Conservation (phyloP, 148 eudicot species). For the Polygonum maritimum region DNA sequence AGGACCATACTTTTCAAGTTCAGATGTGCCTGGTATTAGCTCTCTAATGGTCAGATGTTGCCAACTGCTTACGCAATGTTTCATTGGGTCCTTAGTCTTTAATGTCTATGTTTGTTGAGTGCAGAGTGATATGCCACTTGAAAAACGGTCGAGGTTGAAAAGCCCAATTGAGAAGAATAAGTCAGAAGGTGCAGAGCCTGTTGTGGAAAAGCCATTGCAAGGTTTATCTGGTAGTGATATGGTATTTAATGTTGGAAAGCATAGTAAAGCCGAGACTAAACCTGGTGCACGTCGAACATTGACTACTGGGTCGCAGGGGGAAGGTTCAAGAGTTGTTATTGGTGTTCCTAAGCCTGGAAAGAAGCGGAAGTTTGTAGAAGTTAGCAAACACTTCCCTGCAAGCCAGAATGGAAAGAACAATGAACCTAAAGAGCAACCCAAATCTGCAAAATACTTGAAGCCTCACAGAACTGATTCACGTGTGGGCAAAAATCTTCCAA, state of each 20-base stretch:
- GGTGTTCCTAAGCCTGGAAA: constrained; percentile 91
- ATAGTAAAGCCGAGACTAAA: constrained; percentile 34
- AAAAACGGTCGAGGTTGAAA: constrained; percentile 57
- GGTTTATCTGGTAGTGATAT: constrained; percentile 52
- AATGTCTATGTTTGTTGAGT: background rate
- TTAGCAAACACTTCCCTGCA: constrained; percentile 77
- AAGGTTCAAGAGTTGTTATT: constrained; percentile 59
- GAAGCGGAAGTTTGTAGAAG: constrained; percentile 85
- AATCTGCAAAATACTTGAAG: constrained; percentile 38
- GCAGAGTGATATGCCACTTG: constrained; percentile 69
- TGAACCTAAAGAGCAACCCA: constrained; percentile 35
- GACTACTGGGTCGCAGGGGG: constrained; percentile 62
- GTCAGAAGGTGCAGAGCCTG: constrained; percentile 23
- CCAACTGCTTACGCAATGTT: background rate
- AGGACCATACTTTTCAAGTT: constrained; percentile 10
- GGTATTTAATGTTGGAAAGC: constrained; percentile 58
- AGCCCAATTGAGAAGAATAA: constrained; percentile 22
- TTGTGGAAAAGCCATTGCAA: constrained; percentile 24
- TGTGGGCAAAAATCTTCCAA: constrained; percentile 40
- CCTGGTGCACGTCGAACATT: constrained; percentile 36
- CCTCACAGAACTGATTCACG: constrained; percentile 57
- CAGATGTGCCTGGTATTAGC: background rate
- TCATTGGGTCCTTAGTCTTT: background rate
- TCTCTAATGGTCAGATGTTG: background rate
- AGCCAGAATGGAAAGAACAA: constrained; percentile 36